Conservation (phyloP, 2,329 filamentous ascomycete genomes). For the Venturia aucupariae region DNA sequence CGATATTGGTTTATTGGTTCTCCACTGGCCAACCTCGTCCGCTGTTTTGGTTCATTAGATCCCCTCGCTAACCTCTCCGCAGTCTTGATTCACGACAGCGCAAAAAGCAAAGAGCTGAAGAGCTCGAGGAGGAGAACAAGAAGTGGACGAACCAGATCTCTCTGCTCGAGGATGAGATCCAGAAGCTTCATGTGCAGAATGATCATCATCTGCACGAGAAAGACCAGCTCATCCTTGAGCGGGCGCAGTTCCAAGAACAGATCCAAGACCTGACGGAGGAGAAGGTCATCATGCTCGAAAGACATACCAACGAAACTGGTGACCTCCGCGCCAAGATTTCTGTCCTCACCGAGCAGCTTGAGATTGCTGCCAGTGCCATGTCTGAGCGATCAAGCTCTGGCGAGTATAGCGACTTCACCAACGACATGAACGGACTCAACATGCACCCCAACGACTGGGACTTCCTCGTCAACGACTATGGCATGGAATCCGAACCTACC, state of each 20-base stretch:
- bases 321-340: constrained; percentile 89
- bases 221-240: constrained; percentile 62
- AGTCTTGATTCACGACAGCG: constrained; percentile 93
- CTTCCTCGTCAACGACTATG: constrained; percentile 66
- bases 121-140: constrained; percentile 96
- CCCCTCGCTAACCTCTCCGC: constrained; percentile 28
- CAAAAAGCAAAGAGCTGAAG: constrained; percentile 97
- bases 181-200: constrained; percentile 55
- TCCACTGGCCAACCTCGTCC: constrained; percentile 18
- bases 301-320: constrained; percentile 81
- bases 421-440: constrained; percentile 73
- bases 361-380: constrained; percentile 46
- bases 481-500: constrained; percentile 54
- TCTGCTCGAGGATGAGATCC: constrained; percentile 69
- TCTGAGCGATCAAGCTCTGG: constrained; percentile 48
- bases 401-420: constrained; percentile 61
- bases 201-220: constrained; percentile 40
- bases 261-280: constrained; percentile 71
- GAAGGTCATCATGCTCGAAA: constrained; percentile 83
- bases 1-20: constrained; percentile 34
- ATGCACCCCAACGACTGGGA: constrained; percentile 75
- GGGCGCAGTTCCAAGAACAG: constrained; percentile 64
- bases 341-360: constrained; percentile 66
- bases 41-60: constrained; percentile 24
- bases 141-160: constrained; percentile 67